Evolutionary conservation across 139 green algal species (phyloP).

Genomic region (Penium margaritaceum): DNA sequence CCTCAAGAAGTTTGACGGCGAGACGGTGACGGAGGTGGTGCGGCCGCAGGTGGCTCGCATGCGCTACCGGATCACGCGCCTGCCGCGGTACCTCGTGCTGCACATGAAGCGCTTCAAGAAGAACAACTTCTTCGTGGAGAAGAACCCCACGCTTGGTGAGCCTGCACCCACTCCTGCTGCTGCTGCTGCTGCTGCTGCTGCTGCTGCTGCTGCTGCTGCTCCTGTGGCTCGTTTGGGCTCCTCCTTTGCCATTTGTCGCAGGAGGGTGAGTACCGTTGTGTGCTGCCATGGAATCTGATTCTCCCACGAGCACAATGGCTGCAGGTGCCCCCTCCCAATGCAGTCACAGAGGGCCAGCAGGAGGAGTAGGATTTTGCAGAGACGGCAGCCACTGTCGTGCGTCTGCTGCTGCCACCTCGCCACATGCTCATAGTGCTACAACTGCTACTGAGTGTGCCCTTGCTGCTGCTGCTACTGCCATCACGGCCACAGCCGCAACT

Average conservation of each 20-base stretch:
- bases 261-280: too few relatives aligned
- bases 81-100: slow-evolving; percentile 77
- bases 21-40: slow-evolving; percentile 58
- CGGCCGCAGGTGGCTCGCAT: slow-evolving; percentile 57
- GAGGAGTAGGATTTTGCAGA: too few relatives aligned
- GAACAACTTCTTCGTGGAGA: slow-evolving; percentile 87
- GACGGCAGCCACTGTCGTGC: too few relatives aligned
- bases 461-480: not conserved
- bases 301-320: too few relatives aligned
- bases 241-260: too few relatives aligned
- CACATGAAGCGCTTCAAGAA: slow-evolving; percentile 88
- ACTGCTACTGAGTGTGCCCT: not conserved
- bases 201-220: not conserved
- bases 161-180: too few relatives aligned
- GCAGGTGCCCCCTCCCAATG: too few relatives aligned
- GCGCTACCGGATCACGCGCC: slow-evolving; percentile 66
- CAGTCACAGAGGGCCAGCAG: too few relatives aligned
- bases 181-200: not conserved
- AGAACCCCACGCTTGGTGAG: slow-evolving; percentile 84
- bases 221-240: slow-evolving; percentile 3
- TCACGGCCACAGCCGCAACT: too few relatives aligned
- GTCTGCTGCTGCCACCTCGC: not conserved
- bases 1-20: slow-evolving; percentile 87
- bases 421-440: too few relatives aligned
- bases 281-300: too few relatives aligned